Evolutionary conservation across 495 filamentous ascomycete genomes (phyloP).

Genomic region (Neurospora sp.): DNA sequence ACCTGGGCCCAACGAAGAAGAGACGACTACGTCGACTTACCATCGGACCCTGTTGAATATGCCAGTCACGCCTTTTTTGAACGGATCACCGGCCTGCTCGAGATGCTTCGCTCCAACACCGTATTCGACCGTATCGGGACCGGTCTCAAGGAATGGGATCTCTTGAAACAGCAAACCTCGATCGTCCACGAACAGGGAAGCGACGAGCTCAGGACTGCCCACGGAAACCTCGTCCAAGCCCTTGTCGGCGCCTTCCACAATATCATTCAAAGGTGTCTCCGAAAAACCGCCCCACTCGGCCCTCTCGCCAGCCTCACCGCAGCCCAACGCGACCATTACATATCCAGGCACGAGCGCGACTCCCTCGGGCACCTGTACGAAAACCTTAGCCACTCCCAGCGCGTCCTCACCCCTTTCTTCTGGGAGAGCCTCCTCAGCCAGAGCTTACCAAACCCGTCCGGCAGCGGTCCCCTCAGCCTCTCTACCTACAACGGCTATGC

Average conservation of each 20-base stretch:
- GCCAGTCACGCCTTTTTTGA: constrained; percentile 16
- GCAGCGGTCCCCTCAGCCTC: background rate
- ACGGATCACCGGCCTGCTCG: constrained; percentile 9
- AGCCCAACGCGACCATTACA: constrained; percentile 22
- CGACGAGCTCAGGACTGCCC: constrained; percentile 36
- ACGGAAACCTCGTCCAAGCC: constrained; percentile 7
- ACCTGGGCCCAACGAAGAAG: constrained; percentile 17
- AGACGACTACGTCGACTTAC: constrained; percentile 24
- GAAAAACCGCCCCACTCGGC: background rate
- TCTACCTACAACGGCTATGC: background rate
- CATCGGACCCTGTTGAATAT: constrained; percentile 22
- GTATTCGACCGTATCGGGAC: constrained; percentile 7
- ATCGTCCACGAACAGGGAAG: background rate
- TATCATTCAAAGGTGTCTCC: constrained; percentile 7
- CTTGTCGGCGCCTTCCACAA: constrained; percentile 5
- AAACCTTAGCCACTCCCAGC: constrained; percentile 16
- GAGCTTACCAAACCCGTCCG: background rate
- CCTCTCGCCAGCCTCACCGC: constrained; percentile 3
- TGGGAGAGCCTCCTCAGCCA: constrained; percentile 13
- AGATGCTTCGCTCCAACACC: constrained; percentile 8
- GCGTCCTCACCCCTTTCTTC: constrained; percentile 22
- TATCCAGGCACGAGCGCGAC: constrained; percentile 3
- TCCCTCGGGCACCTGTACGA: constrained; percentile 9
- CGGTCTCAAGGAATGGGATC: constrained; percentile 10
- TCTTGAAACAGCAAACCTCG: background rate